Percentiles rank a stretch among this genome's conserved stretches.
These are phyloP conservation scores for Candida peoriensis DNA, from an alignment of 805 yeast species.

Conservation along the genomic window DNA sequence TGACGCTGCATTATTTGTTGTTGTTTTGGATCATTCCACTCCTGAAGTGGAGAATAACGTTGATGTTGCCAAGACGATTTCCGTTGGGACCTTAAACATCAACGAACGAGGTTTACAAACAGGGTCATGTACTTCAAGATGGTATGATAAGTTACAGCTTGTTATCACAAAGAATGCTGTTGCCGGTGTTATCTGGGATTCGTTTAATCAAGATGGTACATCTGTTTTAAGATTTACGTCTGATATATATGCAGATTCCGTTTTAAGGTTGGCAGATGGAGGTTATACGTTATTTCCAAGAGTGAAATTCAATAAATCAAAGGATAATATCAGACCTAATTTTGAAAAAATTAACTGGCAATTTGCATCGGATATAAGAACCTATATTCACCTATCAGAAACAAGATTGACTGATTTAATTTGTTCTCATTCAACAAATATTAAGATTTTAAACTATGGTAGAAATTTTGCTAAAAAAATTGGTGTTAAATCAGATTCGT, in stretches of 20 bases:
- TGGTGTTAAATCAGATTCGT: conserved; percentile 85
- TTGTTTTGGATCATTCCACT: conserved; percentile 73
- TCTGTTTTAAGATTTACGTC: conserved; percentile 83
- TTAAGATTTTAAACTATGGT: conserved; percentile 72
- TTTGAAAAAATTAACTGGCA: conserved; percentile 31
- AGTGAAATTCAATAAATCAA: conserved; percentile 21
- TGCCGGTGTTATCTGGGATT: conserved; percentile 88
- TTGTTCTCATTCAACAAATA: conserved; percentile 71
- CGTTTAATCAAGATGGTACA: conserved; percentile 91
- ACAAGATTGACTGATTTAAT: conserved; percentile 84
- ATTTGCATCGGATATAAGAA: conserved; percentile 31
- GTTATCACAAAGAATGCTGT: conserved; percentile 80
- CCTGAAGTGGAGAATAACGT: conserved; percentile 44
- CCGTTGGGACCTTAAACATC: conserved; percentile 73
- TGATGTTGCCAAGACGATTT: conserved; percentile 50
- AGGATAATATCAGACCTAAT: conserved; percentile 11
- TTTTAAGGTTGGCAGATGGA: conserved; percentile 76
- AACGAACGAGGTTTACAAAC: conserved; percentile 75
- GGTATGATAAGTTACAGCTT: conserved; percentile 85
- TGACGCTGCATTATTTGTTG: conserved; percentile 75
- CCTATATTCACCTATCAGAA: conserved; percentile 72
- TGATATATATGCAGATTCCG: conserved; percentile 86
- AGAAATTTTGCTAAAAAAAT: conserved; percentile 68
- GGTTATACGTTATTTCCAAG: conserved; percentile 38
- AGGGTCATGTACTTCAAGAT: conserved; percentile 89